A percentile compares a stretch with the other conserved stretches of the same genome.
Evolutionary conservation across 768 basidiomycete genomes (phyloP).

Genomic region (Collybia nuda): DNA sequence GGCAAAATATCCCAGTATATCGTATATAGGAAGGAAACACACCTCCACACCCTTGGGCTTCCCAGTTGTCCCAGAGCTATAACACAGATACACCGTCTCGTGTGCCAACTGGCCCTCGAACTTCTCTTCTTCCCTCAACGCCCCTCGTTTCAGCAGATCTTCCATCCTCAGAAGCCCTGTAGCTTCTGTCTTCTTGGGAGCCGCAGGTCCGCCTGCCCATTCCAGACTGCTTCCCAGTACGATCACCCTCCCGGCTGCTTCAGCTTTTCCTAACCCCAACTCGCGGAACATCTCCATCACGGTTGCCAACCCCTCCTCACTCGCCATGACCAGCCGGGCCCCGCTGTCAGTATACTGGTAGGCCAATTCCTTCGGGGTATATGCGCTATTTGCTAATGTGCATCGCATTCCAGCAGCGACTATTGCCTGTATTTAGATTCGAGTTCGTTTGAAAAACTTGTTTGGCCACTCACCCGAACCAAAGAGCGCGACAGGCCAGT

Average conservation of each 20-base stretch:
- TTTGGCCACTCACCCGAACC: slow-evolving; percentile 34
- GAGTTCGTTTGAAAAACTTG: neutral
- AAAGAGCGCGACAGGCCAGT: slow-evolving; percentile 47
- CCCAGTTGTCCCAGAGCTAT: slow-evolving; percentile 69
- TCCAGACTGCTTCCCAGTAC: slow-evolving; percentile 48
- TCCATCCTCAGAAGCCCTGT: slow-evolving; percentile 38
- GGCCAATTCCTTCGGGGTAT: slow-evolving; percentile 65
- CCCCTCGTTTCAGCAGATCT: slow-evolving; percentile 51
- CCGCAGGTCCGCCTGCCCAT: slow-evolving; percentile 43
- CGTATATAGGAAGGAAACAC: slow-evolving; percentile 1
- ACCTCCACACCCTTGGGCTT: slow-evolving; percentile 72
- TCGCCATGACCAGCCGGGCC: slow-evolving; percentile 62
- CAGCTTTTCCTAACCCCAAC: slow-evolving; percentile 42
- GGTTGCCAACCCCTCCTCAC: slow-evolving; percentile 58
- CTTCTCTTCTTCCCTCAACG: slow-evolving; percentile 49
- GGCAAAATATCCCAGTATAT: neutral
- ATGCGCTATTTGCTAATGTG: slow-evolving; percentile 74
- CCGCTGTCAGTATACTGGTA: slow-evolving; percentile 72
- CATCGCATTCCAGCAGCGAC: slow-evolving; percentile 67
- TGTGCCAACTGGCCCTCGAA: slow-evolving; percentile 51
- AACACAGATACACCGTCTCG: slow-evolving; percentile 67
- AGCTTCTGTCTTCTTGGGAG: slow-evolving; percentile 20
- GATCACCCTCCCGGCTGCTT: slow-evolving; percentile 55
- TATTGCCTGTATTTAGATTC: slow-evolving; percentile 4
- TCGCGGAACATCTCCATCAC: slow-evolving; percentile 57